Evolutionary conservation across 1,284 basidiomycete species (phyloP), one percentile per base, ranked within the genome.

Genomic region (Wolfiporia cocos): DNA sequence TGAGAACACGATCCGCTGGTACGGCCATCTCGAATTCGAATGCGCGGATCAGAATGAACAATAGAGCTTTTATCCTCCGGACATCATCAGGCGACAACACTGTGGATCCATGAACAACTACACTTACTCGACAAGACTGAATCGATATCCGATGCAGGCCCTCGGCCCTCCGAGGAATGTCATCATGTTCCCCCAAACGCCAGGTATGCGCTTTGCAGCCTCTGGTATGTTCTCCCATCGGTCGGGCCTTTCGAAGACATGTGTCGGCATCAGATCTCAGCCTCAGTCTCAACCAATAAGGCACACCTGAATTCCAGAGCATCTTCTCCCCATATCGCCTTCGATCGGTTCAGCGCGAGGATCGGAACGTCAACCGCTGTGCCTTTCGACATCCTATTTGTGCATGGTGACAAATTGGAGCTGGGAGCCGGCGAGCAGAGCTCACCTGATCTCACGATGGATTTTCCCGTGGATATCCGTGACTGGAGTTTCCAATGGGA

Each of bases 91-190:
- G 10, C 11, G 17, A 18, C 10, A 11, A 18, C 9, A 36, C 10
- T 18, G 29, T 10, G 12, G n/a, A n/a, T 4, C 4, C 20, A 17
- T 20, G 10, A 24, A 11, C 7, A 28, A 28, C 26, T 28, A 20
- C 21, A 58, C 67, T 46, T 49, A 79, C 76, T 87, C 83, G 15
- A 76, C 65, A 18, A 87, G 51, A 1, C 83, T 72, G 54, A 88
- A 86, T 4, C 80, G 73, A 56, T 81, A 86, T 0, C 84, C 84
- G 33, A 83, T 82, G 53, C 80, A 83, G 1, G 76, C 69, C 26
- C 71, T 70, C 5, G 76, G 70, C 1, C 81, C 81, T 17, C 74
- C 74, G 3, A 78, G 50, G 66, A 86, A 86, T 1, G 74, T 73
- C 37, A 85, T 60, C 52, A 76, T 46, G 49, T 82, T 71, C 12